Base-by-base conservation (phyloP, 805 yeast species). In the Danielozyma ontarioensis region DNA sequence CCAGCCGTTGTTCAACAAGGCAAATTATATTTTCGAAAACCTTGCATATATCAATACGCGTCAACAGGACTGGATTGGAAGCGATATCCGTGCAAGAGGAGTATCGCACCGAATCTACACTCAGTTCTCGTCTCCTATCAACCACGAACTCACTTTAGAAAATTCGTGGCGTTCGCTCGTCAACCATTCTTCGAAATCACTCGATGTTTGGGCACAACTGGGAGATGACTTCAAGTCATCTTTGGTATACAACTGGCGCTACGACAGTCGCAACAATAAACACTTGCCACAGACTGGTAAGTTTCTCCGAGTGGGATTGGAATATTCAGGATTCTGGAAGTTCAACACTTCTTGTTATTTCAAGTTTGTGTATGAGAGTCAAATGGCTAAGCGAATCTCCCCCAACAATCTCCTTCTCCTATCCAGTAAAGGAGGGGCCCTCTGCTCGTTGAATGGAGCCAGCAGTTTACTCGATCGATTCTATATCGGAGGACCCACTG, bases 401-500 rank as follows among this genome's bases (percentile, higher is more conserved):
- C 37, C 28, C n/a, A 32, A 29, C 35, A 46, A 44, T 33, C 28
- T 42, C 4, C 42, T 50, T 35, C 55, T 65, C 2, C 30, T 53
- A 24, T 42, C 68, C 23, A 46, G 43, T 28, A 65, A 62, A 36
- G 43, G 57, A 1, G 72, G 72, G 1, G 28, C 58, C 1, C 46
- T 67, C 25, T 49, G 46, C 33, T 46, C 58, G 1, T 42, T 49
- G 5, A 29, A 27, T 4, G 43, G 42, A 2, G 41, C 64, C 11
- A 49, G 57, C n/a, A 65, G 58, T 42, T 55, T 75, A 5, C 58
- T 75, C 56, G 81, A 76, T 48, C 55, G 76, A 29, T 75, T 74
- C 36, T 72, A 66, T 44, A 55, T 68, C 3, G 81, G 81, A n/a
- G 81, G 81, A 2, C 74, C 81, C 10, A 75, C 74, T 42, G 80